Evolutionary conservation across 1,284 basidiomycete species (phyloP).

Genomic region (Omphalotus olearius): DNA sequence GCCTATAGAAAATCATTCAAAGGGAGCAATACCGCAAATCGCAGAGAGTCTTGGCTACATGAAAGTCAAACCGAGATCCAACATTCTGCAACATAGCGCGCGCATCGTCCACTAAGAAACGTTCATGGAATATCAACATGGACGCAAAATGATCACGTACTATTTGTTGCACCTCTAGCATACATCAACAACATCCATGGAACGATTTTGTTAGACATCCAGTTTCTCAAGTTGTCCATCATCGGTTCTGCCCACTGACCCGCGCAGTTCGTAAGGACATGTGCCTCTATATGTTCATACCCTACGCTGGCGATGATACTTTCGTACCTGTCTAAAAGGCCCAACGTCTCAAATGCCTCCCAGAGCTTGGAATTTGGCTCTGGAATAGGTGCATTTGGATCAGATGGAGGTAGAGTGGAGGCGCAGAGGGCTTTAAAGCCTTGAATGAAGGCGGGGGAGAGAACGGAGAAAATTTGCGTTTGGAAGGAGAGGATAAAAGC

Average conservation of each 20-base stretch:
- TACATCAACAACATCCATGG: conserved; percentile 83
- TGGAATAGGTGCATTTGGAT: conserved; percentile 22
- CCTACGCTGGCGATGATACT: conserved; percentile 79
- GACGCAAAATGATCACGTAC: conserved; percentile 33
- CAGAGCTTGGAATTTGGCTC: conserved; percentile 39
- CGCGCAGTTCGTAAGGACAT: conserved; percentile 63
- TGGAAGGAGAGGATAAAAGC: conserved; percentile 67
- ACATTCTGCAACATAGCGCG: conserved; percentile 73
- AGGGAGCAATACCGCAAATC: conserved; percentile 66
- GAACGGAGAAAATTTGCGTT: conserved; percentile 60
- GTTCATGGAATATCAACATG: conserved; percentile 20
- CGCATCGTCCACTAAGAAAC: conserved; percentile 60
- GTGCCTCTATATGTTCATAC: conserved; percentile 77
- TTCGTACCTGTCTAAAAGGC: conserved; percentile 82
- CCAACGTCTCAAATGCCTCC: conserved; percentile 68
- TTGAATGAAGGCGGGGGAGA: conserved; percentile 60
- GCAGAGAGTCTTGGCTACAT: conserved; percentile 85
- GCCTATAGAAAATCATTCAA: background rate
- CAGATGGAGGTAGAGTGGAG: conserved; percentile 45
- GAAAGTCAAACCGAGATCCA: conserved; percentile 85
- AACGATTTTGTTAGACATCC: conserved; percentile 77
- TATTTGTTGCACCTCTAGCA: conserved; percentile 54
- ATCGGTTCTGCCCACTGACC: conserved; percentile 69
- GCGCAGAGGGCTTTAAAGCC: conserved; percentile 64
- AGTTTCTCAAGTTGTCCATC: conserved; percentile 58